These are phyloP conservation scores for Termitomyces sp. DNA, from an alignment of 1,284 basidiomycete species.

Conservation along the genomic window DNA sequence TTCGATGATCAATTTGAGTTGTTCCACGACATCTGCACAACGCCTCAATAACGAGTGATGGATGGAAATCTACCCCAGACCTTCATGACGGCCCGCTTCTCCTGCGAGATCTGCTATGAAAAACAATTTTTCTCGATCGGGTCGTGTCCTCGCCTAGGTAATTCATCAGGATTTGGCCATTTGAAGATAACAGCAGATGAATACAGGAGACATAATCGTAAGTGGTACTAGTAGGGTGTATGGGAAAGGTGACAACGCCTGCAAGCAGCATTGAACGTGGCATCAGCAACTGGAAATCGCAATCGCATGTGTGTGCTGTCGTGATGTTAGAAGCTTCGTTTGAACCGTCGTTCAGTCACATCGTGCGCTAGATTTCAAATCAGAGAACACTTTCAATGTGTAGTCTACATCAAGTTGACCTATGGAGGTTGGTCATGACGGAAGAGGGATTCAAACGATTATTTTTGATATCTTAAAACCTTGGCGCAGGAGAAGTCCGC, in stretches of 20 bases:
- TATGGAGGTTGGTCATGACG: constrained; percentile 31
- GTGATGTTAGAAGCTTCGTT: constrained; percentile 4
- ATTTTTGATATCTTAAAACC: constrained; percentile 35
- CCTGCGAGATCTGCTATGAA: constrained; percentile 63
- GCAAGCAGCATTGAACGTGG: constrained; percentile 1
- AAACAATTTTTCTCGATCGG: constrained; percentile 27
- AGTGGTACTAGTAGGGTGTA: neutral
- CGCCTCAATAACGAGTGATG: neutral
- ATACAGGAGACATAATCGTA: constrained; percentile 16
- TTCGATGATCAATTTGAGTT: constrained; percentile 51
- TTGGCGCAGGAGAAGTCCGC: constrained; percentile 1
- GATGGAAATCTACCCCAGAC: constrained; percentile 25
- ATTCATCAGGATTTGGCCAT: neutral
- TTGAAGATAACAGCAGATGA: neutral
- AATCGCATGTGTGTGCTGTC: constrained; percentile 2
- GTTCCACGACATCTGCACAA: constrained; percentile 46
- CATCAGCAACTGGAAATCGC: constrained; percentile 6
- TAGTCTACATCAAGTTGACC: constrained; percentile 7
- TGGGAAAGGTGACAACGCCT: neutral
- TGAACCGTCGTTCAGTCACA: constrained; percentile 9
- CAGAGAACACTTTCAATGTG: neutral
- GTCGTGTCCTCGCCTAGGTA: constrained; percentile 15
- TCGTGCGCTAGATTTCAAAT: neutral
- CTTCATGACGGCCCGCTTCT: constrained; percentile 62
- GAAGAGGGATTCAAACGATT: constrained; percentile 40